Evolutionary conservation across 495 filamentous ascomycete species (phyloP), one percentile per base, ranked within the genome.

Genomic region (Halenospora varia): DNA sequence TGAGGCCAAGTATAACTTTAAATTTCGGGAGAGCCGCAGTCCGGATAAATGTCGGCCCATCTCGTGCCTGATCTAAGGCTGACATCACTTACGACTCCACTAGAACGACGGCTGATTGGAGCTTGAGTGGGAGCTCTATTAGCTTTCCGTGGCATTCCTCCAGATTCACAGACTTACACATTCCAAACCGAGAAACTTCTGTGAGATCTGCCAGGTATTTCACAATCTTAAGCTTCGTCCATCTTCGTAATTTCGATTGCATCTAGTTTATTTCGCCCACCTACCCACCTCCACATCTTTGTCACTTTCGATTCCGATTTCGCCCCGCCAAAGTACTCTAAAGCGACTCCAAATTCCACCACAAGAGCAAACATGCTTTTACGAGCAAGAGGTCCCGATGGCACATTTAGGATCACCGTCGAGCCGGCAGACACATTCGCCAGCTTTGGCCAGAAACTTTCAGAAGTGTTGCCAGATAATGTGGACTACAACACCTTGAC

Each of bases 401-500:
- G 88, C 72, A 83, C 83, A 69, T 78, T 85, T 66, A 82, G 87
- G 51, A 73, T 91, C 56, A 79, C 73, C 25, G 75, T 89, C 26
- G 80, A 89, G 51, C 80, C 78, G 55, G 71, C 71, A 39, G 79
- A 78, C 55, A 72, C 77, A 48, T 75, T 85, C 73, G 71, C 70
- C 60, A 59, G 76, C 53, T 70, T 86, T 64, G 75, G 72, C 51
- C 64, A 71, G 39, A 75, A 78, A 75, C 56, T 67, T n/a, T 35
- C 44, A 45, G 48, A 60, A 47, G 55, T 60, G 4, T 48, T 67
- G 20, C 65, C 65, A 13, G 25, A 55, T 13, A 85, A 86, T 51
- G 79, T 88, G 62, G 86, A 95, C 61, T 80, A 89, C 8, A 78
- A 81, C 48, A 88, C 85, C 47, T 84, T 97, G 51, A 78, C 78